phyloP scores from a whole-genome alignment of 2,329 filamentous ascomycete species.

The Trichoderma sp. region DNA sequence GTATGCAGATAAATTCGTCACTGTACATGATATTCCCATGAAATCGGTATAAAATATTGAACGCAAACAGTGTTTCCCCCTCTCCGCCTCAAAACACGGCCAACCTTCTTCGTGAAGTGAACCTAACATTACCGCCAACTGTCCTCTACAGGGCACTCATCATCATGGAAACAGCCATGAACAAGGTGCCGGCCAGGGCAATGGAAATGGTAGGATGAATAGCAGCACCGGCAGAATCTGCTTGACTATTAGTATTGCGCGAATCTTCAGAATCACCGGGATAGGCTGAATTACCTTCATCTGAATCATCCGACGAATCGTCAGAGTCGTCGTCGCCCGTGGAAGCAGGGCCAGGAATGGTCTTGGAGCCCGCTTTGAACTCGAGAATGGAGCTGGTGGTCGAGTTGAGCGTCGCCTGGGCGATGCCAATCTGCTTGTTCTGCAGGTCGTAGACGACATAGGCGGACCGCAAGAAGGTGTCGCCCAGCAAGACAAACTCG shows the following conservation, averaged over 20 bases:
- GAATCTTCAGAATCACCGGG: background rate
- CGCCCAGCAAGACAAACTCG: constrained; percentile 55
- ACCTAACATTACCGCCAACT: background rate
- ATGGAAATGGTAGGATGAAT: background rate
- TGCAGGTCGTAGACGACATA: constrained; percentile 60
- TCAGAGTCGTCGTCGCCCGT: constrained; percentile 2
- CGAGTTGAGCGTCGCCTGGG: constrained; percentile 55
- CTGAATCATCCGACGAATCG: background rate
- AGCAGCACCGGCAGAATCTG: background rate
- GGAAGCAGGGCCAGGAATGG: constrained; percentile 42
- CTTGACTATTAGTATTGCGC: background rate
- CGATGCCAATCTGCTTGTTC: constrained; percentile 54
- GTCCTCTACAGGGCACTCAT: background rate
- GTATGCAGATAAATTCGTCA: background rate
- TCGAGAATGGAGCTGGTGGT: constrained; percentile 50
- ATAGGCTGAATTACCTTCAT: background rate
- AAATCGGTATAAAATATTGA: background rate
- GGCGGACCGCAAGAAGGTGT: constrained; percentile 59
- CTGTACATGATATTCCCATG: background rate
- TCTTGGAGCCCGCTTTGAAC: constrained; percentile 43
- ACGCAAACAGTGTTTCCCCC: background rate
- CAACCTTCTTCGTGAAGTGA: background rate
- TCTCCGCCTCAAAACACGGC: background rate
- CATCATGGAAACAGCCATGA: constrained; percentile 1
- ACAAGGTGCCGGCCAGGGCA: background rate